phyloP scores from a whole-genome alignment of 108 stramenopile genomes.

The Nitzschia putrida region DNA sequence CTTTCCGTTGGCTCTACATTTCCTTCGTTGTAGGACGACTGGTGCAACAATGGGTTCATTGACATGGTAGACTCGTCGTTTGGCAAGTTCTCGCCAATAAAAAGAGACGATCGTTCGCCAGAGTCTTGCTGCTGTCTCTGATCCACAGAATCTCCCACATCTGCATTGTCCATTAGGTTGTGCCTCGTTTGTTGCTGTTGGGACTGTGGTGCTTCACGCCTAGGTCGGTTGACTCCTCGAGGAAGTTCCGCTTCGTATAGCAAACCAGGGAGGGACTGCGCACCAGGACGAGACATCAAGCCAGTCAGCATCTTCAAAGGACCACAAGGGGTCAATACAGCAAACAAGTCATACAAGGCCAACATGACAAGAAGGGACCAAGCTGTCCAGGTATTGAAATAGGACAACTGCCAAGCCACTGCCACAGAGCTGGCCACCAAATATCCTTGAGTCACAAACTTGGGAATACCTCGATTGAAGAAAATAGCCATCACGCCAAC shows the following conservation, averaged over 20 bases:
- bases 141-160: background rate
- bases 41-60: background rate
- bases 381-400: conserved; percentile 93
- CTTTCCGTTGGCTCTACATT: too few relatives aligned
- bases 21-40: too few relatives aligned
- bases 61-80: background rate
- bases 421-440: conserved; percentile 87
- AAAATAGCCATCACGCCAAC: conserved; percentile 92
- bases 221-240: conserved; percentile 46
- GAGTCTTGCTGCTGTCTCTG: background rate
- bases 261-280: conserved; percentile 91
- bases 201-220: background rate
- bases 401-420: conserved; percentile 92
- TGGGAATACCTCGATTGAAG: conserved; percentile 89
- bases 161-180: conserved; percentile 5
- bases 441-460: conserved; percentile 85
- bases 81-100: background rate
- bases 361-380: conserved; percentile 94
- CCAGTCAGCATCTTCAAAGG: conserved; percentile 89
- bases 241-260: conserved; percentile 92
- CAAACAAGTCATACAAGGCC: conserved; percentile 94
- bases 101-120: background rate
- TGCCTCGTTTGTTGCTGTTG: conserved; percentile 4
- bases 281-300: conserved; percentile 82
- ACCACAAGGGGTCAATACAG: conserved; percentile 95